Conservation (phyloP, 331 rosid species). For the Quercus phellos region DNA sequence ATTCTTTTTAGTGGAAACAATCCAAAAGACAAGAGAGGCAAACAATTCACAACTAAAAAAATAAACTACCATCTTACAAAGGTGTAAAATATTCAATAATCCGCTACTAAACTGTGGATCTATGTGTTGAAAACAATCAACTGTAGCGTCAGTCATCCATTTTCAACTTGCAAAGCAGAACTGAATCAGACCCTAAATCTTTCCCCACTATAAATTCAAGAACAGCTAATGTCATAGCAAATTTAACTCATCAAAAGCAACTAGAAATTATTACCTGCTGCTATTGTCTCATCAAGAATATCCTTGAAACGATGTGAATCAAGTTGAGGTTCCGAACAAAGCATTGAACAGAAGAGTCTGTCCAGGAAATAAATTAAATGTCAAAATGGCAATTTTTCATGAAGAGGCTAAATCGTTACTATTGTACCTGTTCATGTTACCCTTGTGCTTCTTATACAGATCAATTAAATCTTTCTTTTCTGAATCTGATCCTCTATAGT, state of each 20-base stretch:
- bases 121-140: not conserved
- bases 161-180: not conserved
- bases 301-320: constrained; percentile 93
- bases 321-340: constrained; percentile 83
- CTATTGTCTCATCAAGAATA: constrained; percentile 65
- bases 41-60: not conserved
- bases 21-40: not conserved
- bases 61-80: too few relatives aligned
- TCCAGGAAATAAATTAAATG: constrained; percentile 14
- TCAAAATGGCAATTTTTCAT: constrained; percentile 17
- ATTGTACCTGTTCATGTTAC: constrained; percentile 72
- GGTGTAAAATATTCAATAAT: not conserved
- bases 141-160: not conserved
- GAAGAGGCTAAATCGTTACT: constrained; percentile 1
- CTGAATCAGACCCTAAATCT: not conserved
- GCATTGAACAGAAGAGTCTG: constrained; percentile 95
- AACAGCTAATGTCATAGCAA: constrained; percentile 3
- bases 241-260: not conserved
- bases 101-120: not conserved
- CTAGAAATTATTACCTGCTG: constrained; percentile 51
- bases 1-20: not conserved
- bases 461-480: constrained; percentile 85
- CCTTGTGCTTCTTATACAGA: constrained; percentile 62
- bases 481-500: constrained; percentile 83
- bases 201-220: not conserved